Base-by-base conservation (phyloP, 2,329 filamentous ascomycete genomes). In the Talaromyces rugulosus region DNA sequence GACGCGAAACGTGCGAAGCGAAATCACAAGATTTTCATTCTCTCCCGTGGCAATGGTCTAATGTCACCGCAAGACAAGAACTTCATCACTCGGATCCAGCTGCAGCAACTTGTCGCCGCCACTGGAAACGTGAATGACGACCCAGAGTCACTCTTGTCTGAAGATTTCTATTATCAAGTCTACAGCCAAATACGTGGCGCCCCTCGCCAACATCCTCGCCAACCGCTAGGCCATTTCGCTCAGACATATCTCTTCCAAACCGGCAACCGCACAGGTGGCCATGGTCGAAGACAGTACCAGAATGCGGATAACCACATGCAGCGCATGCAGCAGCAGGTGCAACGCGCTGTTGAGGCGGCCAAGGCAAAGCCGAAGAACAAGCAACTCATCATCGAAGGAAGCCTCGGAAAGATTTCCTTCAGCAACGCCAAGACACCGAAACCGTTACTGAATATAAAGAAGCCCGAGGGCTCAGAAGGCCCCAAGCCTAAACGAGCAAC, bases 61-160 rank as follows among this genome's bases (percentile, higher is more conserved):
- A 99, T 99, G 95, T 99, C 95, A 4, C 95, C 95, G 0, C 94
- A 98, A 73, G 95, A 99, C 78, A 99, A 99, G 83, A 99, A 97
- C 74, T 99, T 98, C 77, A 96, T 99, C 67, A 98, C 95, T 5
- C 88, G 95, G 18, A 99, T 99, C 66, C 95, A 99, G 75, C 83
- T 99, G 58, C 95, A 99, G 78, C 95, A 99, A 74, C 85, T 99
- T 40, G 91, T 99, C 59, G 88, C 94, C 11, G 93, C 95, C 8
- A 96, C 92, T 28, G 94, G 94, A 9, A 95, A 92, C 70, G 85
- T 92, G 4, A 89, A 89, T 59, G 92, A 96, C 65, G 89, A 89
- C 53, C 86, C 87, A 0, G 93, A 98, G 72, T 87, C 91, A 40
- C 87, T 90, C 6, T 83, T 98, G 42, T 85, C 88, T 1, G 95